These are phyloP conservation scores for Pulicaria dysenterica DNA, from an alignment of 129 eudicot genomes.

Conservation along the genomic window DNA sequence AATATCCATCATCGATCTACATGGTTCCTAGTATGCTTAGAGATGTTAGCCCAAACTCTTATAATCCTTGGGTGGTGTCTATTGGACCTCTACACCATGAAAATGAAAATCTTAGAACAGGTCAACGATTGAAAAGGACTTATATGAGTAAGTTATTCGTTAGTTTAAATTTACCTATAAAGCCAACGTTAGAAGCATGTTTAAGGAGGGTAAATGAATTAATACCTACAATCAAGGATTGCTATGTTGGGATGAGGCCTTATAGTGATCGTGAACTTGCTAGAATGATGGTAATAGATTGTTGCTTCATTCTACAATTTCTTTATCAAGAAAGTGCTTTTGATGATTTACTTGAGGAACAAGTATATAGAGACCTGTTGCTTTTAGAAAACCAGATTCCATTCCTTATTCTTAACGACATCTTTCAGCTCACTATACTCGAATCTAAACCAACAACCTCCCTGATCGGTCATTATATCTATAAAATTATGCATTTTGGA, in stretches of 20 bases:
- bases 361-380: not conserved
- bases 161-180: too few species aligned
- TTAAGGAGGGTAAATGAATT: too few species aligned
- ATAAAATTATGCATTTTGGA: not conserved
- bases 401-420: conserved; percentile 29
- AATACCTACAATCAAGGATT: too few species aligned
- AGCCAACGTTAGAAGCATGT: too few species aligned
- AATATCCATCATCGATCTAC: not conserved
- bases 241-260: too few species aligned
- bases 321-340: too few species aligned
- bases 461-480: not conserved
- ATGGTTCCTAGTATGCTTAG: conserved; percentile 12
- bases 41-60: conserved; percentile 20
- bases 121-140: too few species aligned
- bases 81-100: conserved; percentile 27
- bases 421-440: conserved; percentile 17
- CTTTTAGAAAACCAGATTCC: conserved; percentile 40
- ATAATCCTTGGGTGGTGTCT: conserved; percentile 22
- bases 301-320: too few species aligned
- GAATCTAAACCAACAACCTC: not conserved
- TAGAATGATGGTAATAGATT: too few species aligned
- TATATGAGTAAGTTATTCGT: too few species aligned
- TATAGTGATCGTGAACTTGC: too few species aligned
- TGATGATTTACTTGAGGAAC: too few species aligned
- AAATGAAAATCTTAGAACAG: not conserved